Evolutionary conservation across 2,329 filamentous ascomycete species (phyloP), one percentile per base, ranked within the genome.

Genomic region (Fusarium sp.): DNA sequence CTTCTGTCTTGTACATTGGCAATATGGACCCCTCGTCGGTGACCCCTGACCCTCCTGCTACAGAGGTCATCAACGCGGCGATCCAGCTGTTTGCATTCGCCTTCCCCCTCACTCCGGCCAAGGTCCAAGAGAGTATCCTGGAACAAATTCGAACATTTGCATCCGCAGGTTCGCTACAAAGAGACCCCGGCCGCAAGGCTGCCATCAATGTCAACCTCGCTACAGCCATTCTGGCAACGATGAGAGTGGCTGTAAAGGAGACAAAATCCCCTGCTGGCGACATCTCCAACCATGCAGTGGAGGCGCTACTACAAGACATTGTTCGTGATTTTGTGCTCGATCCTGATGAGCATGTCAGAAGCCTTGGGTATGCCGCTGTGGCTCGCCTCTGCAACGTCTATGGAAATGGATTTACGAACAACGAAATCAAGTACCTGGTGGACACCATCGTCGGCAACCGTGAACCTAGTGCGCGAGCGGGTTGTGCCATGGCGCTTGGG

Each of bases 391-490:
- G 96, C 79, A 94, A 85, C 67, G 81, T 86, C 58, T 93, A 93
- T 58, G 96, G 96, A 38, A 97, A 96, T 68, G 84, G 90, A 1
- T 96, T 97, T 74, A 99, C 96, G 0, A 94, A 93, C 69, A 85
- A 88, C 27, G 93, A 97, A 79, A 92, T 99, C 73, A 97, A 96
- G 76, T 91, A 91, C 76, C 85, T 99, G 9, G 91, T 98, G 44
- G 95, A 99, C 75, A 97, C 92, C 1, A 97, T 99, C 68, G 93
- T 99, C 6, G 87, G 90, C 46, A 97, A 99, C 78, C 87, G 95
- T 59, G 96, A 99, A 77, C 96, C 96, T 0, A 95, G 92, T 77
- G 93, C 93, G 36, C 89, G 96, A 77, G 94, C 96, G 46, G 96
- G 96, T 10, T 99, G 95, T 79, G 96, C 96, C 14, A 93, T 96